These are phyloP conservation scores for Tolypocladium endophyticum DNA, from an alignment of 2,329 filamentous ascomycete genomes.

Conservation along the genomic window DNA sequence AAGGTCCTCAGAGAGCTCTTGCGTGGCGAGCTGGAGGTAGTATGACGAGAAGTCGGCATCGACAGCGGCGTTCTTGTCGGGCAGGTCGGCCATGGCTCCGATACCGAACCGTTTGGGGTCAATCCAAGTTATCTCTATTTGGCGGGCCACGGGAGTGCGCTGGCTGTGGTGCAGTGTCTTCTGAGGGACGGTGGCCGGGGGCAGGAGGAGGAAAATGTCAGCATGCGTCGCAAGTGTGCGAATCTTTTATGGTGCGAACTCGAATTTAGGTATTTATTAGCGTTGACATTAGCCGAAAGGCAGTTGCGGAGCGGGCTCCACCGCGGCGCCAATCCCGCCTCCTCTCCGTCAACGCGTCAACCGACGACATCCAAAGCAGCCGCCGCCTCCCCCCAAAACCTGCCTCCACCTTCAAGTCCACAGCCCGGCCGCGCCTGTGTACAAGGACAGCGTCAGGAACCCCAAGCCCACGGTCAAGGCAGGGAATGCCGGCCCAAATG, in stretches of 20 bases:
- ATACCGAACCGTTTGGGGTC: not conserved
- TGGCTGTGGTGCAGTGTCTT: not conserved
- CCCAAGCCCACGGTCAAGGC: not conserved
- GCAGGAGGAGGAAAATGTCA: not conserved
- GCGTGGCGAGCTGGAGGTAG: conserved; percentile 59
- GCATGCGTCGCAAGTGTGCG: not conserved
- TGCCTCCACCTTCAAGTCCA: not conserved
- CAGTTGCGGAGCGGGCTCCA: no score
- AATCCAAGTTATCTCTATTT: not conserved
- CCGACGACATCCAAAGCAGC: no score
- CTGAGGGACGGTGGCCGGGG: not conserved
- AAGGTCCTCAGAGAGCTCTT: conserved; percentile 64
- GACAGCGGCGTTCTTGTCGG: conserved; percentile 4
- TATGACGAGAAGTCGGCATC: conserved; percentile 45
- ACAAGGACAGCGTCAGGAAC: not conserved
- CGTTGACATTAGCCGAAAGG: no score
- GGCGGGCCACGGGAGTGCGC: not conserved
- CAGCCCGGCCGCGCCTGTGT: not conserved
- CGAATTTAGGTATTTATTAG: not conserved
- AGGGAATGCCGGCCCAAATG: not conserved
- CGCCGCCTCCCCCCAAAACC: no score
- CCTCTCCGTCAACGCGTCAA: no score
- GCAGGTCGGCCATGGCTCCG: not conserved
- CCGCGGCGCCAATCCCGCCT: no score
- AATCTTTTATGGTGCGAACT: not conserved